Conservation (phyloP, 805 yeast genomes). For the Starmerella roubikii region DNA sequence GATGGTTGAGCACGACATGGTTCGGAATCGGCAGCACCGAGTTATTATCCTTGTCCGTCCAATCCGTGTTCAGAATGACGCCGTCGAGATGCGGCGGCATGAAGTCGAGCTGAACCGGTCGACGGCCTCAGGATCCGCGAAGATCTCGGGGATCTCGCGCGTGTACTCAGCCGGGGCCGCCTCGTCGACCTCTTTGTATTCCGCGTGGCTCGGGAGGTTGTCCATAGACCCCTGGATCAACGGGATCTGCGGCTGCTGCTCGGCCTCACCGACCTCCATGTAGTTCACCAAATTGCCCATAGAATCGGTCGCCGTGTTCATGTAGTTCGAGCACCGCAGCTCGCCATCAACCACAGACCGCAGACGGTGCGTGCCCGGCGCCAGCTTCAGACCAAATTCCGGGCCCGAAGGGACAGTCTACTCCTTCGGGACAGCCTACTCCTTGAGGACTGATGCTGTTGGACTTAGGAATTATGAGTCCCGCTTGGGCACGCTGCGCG, state of each 20-base stretch:
- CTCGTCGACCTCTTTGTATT: too few species aligned
- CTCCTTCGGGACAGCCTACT: too few species aligned
- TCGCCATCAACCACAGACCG: slow-evolving; percentile 92
- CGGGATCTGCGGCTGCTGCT: slow-evolving; percentile 3
- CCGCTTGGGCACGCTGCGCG: too few species aligned
- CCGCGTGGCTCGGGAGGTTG: slow-evolving; percentile 3
- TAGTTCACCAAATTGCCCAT: slow-evolving; percentile 93
- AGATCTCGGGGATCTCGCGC: slow-evolving; percentile 31
- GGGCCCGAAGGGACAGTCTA: too few species aligned
- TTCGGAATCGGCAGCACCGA: slow-evolving; percentile 90
- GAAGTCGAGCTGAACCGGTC: slow-evolving; percentile 30
- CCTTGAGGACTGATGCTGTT: too few species aligned
- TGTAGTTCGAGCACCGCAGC: slow-evolving; percentile 68
- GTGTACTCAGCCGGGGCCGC: slow-evolving; percentile 36
- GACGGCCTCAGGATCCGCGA: slow-evolving; percentile 33
- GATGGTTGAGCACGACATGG: slow-evolving; percentile 84
- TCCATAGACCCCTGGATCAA: not conserved
- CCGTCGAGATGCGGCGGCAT: slow-evolving; percentile 88
- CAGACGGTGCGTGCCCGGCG: slow-evolving; percentile 85
- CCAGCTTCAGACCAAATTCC: slow-evolving; percentile 32
- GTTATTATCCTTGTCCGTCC: slow-evolving; percentile 69
- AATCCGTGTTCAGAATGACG: slow-evolving; percentile 63
- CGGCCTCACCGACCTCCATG: slow-evolving; percentile 30
- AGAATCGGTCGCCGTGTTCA: slow-evolving; percentile 95
- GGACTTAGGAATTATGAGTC: too few species aligned